Base-by-base conservation (phyloP, 2,329 filamentous ascomycete genomes). In the Alternaria burnsii region DNA sequence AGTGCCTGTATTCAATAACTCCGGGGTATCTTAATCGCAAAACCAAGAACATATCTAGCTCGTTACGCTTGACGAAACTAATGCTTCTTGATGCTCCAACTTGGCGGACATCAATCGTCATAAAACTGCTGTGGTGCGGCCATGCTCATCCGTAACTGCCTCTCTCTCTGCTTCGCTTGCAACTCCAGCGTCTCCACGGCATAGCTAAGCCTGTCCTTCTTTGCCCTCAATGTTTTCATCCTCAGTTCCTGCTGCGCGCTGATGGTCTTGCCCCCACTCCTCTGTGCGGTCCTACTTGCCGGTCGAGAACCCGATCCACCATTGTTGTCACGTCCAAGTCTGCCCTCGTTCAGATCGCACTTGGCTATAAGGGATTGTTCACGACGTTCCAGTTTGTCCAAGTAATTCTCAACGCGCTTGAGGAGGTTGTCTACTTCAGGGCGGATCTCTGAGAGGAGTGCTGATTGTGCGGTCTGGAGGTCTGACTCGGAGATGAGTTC, bases 401-500 rank as follows among this genome's bases (percentile, higher is more conserved):
- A 86, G 73, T 97, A 90, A 64, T 89, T 88, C 67, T 93, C 89
- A n/a, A 93, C 92, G 67, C 93, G 89, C 64, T 89, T 86, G 52
- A 97, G 88, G 2, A 97, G 87, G 59, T 88, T 87, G 30, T 89
- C 84, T 65, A 97, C 91, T 77, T 93, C 93, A 9, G 94, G 94
- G n/a, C 90, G 89, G 69, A 97, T 95, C 76, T 97, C 93, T 72
- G 92, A 91, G 70, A 93, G 90, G 18, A 97, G 87, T 5, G 92
- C 89, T 67, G 91, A 85, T 79, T 97, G 94, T 32, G 94, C 94
- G 64, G 90, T 86, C 62, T 89, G 89, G 44, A 97, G 87, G 52
- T 91, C 91, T 12, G 91, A 88, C 76, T 97, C 92, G 16, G 93
- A 92, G 69, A 97, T 91, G 42, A 97, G 88, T 78, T 97, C 94